These are phyloP conservation scores for Tricholoma hemisulphureum DNA, from an alignment of 768 basidiomycete species.

Conservation along the genomic window DNA sequence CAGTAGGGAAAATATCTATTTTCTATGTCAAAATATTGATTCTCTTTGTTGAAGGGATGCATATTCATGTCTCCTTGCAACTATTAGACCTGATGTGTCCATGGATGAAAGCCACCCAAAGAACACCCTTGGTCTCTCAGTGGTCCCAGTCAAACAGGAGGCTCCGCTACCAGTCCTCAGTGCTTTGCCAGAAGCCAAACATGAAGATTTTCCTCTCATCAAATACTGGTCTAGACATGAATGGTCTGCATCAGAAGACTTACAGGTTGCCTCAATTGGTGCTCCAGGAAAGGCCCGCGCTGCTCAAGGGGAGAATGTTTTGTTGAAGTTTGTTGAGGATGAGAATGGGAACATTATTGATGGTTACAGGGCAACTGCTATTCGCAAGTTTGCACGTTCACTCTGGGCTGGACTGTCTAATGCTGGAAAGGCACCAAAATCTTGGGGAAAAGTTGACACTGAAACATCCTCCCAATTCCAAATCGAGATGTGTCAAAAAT, in stretches of 20 bases:
- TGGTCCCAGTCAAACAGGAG: not conserved
- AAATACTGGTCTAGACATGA: not conserved
- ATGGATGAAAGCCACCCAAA: not conserved
- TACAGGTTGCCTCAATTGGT: not conserved
- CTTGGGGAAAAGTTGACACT: conserved; percentile 1
- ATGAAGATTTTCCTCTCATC: not conserved
- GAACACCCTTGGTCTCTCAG: not conserved
- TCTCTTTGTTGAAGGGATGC: not conserved
- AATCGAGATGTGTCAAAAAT: conserved; percentile 5
- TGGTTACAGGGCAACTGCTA: not conserved
- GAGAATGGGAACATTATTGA: not conserved
- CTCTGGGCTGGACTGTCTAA: not conserved
- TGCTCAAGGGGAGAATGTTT: not conserved
- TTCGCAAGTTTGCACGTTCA: not conserved
- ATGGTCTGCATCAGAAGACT: not conserved
- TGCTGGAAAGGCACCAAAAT: conserved; percentile 1
- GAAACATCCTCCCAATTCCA: not conserved
- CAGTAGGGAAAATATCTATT: not conserved
- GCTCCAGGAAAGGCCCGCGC: too few relatives aligned
- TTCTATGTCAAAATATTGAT: not conserved
- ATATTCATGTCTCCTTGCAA: not conserved
- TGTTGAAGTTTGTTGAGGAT: not conserved
- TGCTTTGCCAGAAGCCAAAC: not conserved
- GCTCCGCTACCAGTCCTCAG: not conserved
- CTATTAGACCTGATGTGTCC: not conserved